phyloP scores from a whole-genome alignment of 2,329 filamentous ascomycete genomes.

The Diaporthe velutina region DNA sequence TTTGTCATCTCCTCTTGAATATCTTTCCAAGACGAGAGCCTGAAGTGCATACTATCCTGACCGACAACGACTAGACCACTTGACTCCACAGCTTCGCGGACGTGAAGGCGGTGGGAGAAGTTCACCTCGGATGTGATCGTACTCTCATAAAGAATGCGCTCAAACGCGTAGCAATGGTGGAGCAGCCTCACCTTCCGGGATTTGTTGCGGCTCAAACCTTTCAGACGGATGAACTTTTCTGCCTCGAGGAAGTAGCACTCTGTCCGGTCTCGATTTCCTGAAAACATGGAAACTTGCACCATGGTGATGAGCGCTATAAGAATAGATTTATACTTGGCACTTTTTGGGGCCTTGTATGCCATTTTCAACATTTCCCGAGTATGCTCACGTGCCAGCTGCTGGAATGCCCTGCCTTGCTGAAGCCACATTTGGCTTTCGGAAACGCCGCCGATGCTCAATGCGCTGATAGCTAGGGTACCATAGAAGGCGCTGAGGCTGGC shows the following conservation, averaged over 20 bases:
- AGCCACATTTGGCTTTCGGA: conserved; percentile 49
- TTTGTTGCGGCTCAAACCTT: conserved; percentile 52
- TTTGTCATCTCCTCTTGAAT: conserved; percentile 49
- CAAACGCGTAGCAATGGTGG: conserved; percentile 57
- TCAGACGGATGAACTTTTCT: conserved; percentile 54
- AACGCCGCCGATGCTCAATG: conserved; percentile 50
- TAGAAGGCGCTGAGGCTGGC: conserved; percentile 54
- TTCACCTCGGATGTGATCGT: conserved; percentile 45
- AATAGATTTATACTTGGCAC: conserved; percentile 54
- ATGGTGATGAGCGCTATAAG: conserved; percentile 57
- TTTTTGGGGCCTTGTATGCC: conserved; percentile 43
- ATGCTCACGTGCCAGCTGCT: conserved; percentile 47
- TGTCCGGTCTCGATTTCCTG: conserved; percentile 49
- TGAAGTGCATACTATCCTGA: conserved; percentile 50
- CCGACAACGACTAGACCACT: conserved; percentile 36
- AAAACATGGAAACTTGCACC: conserved; percentile 52
- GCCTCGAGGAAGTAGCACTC: conserved; percentile 55
- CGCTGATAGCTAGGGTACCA: conserved; percentile 53
- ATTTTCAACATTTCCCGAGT: conserved; percentile 47
- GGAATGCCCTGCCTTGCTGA: conserved; percentile 46
- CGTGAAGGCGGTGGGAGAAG: conserved; percentile 40
- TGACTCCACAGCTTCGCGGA: conserved; percentile 42
- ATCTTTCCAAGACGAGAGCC: conserved; percentile 47
- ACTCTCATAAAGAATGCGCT: conserved; percentile 55
- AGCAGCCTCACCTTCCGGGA: conserved; percentile 56